Conservation (phyloP, 1,139 yeast genomes). For the Saccharomyces pastorianus region DNA sequence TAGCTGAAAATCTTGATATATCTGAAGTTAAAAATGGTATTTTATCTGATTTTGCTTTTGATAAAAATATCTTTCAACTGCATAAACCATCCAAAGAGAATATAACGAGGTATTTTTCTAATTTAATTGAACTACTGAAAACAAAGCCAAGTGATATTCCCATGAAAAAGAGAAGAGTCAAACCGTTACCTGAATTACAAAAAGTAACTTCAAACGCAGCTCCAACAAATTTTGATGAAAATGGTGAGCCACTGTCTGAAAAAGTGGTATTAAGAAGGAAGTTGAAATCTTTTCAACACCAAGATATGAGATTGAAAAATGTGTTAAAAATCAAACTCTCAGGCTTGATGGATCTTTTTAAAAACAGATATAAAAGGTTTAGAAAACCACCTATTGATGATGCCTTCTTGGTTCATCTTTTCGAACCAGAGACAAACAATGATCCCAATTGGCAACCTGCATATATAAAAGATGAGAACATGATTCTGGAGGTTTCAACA, state of each 20-base stretch:
- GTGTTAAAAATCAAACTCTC: conserved; percentile 76
- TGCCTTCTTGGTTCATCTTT: conserved; percentile 58
- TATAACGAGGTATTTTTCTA: conserved; percentile 46
- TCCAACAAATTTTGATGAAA: conserved; percentile 15
- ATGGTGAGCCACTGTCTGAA: conserved; percentile 20
- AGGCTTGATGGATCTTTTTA: conserved; percentile 82
- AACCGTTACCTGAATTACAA: conserved; percentile 37
- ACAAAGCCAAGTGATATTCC: conserved; percentile 56
- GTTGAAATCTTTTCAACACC: conserved; percentile 49
- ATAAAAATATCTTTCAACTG: conserved; percentile 41
- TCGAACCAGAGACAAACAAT: conserved; percentile 44
- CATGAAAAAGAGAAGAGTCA: conserved; percentile 34
- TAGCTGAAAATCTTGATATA: conserved; percentile 45
- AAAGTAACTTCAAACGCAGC: conserved; percentile 31
- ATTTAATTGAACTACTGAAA: conserved; percentile 45
- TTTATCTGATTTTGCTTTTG: conserved; percentile 27
- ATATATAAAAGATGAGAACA: conserved; percentile 60
- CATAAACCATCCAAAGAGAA: conserved; percentile 39
- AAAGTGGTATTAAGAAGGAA: conserved; percentile 25
- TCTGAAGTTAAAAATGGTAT: conserved; percentile 8
- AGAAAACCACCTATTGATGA: conserved; percentile 87
- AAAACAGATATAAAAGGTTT: conserved; percentile 78
- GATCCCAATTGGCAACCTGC: conserved; percentile 34
- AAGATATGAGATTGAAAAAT: conserved; percentile 77
- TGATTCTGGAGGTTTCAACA: conserved; percentile 70